A percentile compares a stretch with the other conserved stretches of the same genome.
Evolutionary conservation across 192 early-diverging fungal genomes (phyloP).

Genomic region (Entomortierella lignicola): DNA sequence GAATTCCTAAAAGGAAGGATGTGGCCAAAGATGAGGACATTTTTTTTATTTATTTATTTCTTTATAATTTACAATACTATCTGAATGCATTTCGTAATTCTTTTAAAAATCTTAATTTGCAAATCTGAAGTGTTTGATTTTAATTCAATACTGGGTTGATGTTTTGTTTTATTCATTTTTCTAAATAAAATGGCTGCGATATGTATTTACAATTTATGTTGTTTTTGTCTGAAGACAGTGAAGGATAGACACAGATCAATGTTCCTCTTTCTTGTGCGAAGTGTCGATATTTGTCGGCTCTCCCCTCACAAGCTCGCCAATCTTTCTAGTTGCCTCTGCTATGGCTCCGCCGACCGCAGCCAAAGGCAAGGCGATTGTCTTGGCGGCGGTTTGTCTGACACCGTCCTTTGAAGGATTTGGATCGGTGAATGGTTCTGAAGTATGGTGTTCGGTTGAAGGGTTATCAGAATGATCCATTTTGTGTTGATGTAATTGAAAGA

Average conservation of each 20-base stretch:
- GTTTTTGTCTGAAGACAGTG: neutral
- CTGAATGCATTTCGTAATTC: too few relatives aligned
- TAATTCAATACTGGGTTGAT: too few relatives aligned
- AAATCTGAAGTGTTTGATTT: too few relatives aligned
- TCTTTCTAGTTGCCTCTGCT: conserved; percentile 30
- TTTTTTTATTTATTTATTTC: conserved; percentile 9
- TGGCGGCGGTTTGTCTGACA: conserved; percentile 30
- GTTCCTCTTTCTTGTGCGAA: conserved; percentile 15
- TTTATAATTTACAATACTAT: neutral
- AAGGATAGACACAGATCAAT: too few relatives aligned
- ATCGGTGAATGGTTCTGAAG: conserved; percentile 49
- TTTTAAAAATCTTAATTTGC: too few relatives aligned
- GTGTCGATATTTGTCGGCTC: conserved; percentile 38
- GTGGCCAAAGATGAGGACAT: conserved; percentile 55
- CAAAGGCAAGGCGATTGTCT: conserved; percentile 27
- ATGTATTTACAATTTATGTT: too few relatives aligned
- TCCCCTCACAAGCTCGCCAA: conserved; percentile 33
- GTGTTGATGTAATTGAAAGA: too few relatives aligned
- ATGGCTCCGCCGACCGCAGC: conserved; percentile 41
- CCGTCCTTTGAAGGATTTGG: conserved; percentile 37
- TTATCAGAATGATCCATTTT: conserved; percentile 7
- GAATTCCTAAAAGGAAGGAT: conserved; percentile 54
- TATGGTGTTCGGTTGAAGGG: conserved; percentile 19
- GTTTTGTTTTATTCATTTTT: too few relatives aligned
- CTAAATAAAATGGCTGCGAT: too few relatives aligned